Evolutionary conservation across 2,329 filamentous ascomycete genomes (phyloP).

Genomic region (Fusarium sp.): DNA sequence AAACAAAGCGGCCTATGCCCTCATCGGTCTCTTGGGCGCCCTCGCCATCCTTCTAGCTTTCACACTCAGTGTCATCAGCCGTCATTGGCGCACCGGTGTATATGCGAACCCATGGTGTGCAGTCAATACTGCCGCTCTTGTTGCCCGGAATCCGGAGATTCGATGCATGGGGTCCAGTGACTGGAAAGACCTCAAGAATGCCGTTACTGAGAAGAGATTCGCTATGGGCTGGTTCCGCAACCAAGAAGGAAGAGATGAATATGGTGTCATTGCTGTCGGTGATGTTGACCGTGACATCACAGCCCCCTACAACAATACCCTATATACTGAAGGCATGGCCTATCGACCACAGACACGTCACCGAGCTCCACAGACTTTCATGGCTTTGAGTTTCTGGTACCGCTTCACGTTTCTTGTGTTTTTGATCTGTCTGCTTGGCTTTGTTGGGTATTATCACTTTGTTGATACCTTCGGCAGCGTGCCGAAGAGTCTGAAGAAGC

Average conservation of each 20-base stretch:
- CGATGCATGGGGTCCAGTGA: constrained; percentile 27
- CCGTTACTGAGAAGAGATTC: constrained; percentile 31
- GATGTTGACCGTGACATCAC: constrained; percentile 4
- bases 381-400: constrained; percentile 53
- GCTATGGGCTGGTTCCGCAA: constrained; percentile 32
- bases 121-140: constrained; percentile 35
- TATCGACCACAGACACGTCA: constrained; percentile 17
- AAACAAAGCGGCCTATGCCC: constrained; percentile 25
- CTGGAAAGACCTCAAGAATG: constrained; percentile 28
- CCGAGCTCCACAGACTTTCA: constrained; percentile 49
- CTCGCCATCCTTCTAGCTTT: constrained; percentile 14
- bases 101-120: constrained; percentile 44
- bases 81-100: constrained; percentile 40
- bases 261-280: constrained; percentile 31
- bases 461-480: constrained; percentile 43
- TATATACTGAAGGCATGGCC: constrained; percentile 15
- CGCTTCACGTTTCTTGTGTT: constrained; percentile 51
- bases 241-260: constrained; percentile 28
- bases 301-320: constrained; percentile 24
- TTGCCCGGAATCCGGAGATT: constrained; percentile 36
- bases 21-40: constrained; percentile 23
- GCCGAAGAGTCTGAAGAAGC: constrained; percentile 48
- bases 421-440: constrained; percentile 50
- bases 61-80: constrained; percentile 30
- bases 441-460: constrained; percentile 57